phyloP scores from a whole-genome alignment of 2,329 filamentous ascomycete species.

The Rutstroemia sp. region DNA sequence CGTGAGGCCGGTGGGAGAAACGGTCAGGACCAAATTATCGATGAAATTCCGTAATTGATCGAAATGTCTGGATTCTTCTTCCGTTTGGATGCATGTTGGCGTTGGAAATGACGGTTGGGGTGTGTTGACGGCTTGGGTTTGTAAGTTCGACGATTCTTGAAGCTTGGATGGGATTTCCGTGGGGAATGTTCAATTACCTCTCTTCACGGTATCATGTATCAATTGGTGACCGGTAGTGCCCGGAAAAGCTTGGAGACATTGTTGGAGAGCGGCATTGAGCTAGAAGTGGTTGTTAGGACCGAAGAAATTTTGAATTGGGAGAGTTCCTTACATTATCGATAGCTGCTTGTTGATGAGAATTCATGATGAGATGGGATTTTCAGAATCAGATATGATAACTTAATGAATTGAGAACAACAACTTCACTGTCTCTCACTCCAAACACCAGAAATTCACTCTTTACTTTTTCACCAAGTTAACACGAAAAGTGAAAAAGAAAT shows the following conservation, averaged over 20 bases:
- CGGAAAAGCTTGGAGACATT: constrained; percentile 4
- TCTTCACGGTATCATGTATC: constrained; percentile 6
- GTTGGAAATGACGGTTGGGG: constrained; percentile 2
- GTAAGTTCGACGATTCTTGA: background rate
- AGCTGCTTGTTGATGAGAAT: constrained; percentile 6
- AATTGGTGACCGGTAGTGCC: constrained; percentile 7
- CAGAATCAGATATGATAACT: background rate
- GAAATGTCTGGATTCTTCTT: constrained; percentile 9
- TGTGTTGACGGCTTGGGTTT: constrained; percentile 2
- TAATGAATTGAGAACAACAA: no score
- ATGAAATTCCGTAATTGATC: constrained; percentile 11
- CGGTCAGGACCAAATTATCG: constrained; percentile 7
- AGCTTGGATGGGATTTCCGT: background rate
- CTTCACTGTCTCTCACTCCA: background rate
- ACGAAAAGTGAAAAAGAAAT: background rate
- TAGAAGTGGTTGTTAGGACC: background rate
- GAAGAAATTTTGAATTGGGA: background rate
- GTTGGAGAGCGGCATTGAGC: constrained; percentile 8
- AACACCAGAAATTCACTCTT: background rate
- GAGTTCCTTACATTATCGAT: background rate
- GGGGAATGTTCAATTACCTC: background rate
- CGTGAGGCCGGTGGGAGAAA: background rate
- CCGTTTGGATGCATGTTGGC: constrained; percentile 8
- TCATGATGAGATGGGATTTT: background rate
- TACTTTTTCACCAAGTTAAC: background rate